Evolutionary conservation across 2,329 filamentous ascomycete genomes (phyloP).

Genomic region (Coniochaeta sp.): DNA sequence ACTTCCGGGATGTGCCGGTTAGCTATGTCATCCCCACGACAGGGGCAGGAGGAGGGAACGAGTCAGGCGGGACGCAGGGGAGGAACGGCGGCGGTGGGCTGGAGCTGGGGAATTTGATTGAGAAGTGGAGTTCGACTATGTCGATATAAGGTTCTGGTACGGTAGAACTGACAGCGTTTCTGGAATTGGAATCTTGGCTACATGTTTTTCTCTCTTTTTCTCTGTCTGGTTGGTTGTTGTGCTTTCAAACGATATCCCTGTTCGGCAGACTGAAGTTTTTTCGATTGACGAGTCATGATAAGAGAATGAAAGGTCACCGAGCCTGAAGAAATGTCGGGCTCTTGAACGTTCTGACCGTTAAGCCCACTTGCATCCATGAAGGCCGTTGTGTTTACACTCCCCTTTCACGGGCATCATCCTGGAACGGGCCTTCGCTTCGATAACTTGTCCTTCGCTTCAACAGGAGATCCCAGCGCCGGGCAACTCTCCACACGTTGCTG

Average conservation of each 20-base stretch:
- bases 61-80: too few species aligned
- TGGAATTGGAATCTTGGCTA: too few species aligned
- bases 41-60: too few species aligned
- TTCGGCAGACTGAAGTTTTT: not conserved
- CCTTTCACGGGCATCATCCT: too few species aligned
- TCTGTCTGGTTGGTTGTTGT: not conserved
- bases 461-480: not conserved
- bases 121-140: slow-evolving; percentile 3
- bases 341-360: too few species aligned
- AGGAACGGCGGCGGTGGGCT: too few species aligned
- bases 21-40: not conserved
- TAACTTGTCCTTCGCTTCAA: not conserved
- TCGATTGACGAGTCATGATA: not conserved
- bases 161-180: too few species aligned
- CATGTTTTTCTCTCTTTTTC: not conserved
- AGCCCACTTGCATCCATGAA: too few species aligned
- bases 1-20: not conserved
- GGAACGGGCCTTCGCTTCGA: too few species aligned
- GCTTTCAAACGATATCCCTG: not conserved
- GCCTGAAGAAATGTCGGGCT: not conserved
- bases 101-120: slow-evolving; percentile 1
- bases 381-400: too few species aligned
- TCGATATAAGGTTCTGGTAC: too few species aligned
- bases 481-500: slow-evolving; percentile 5
- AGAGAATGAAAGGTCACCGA: not conserved